A percentile compares a stretch with the other conserved stretches of the same genome.
phyloP scores from a whole-genome alignment of 2,329 filamentous ascomycete species.

The Fonsecaea pugnacius region DNA sequence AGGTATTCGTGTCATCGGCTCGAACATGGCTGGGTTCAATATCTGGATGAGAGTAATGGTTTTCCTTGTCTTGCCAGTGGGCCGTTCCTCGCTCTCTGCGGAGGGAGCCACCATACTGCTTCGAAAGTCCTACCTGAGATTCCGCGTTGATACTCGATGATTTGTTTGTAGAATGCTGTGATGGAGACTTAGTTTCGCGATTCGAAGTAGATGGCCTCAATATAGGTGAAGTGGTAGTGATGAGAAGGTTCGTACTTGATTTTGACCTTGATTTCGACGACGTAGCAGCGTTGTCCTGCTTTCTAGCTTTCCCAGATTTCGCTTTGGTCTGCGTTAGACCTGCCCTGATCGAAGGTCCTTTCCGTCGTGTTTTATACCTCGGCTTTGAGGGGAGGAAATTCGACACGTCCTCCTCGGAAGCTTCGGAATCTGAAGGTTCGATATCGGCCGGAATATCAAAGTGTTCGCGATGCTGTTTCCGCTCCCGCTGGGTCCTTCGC shows the following conservation, averaged over 20 bases:
- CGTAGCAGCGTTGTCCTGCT: slow-evolving; percentile 14
- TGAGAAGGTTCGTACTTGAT: slow-evolving; percentile 34
- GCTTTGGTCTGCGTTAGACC: slow-evolving; percentile 12
- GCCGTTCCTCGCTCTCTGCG: background rate
- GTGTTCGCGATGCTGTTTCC: slow-evolving; percentile 10
- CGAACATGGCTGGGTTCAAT: background rate
- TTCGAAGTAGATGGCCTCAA: slow-evolving; percentile 33
- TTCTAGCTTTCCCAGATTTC: slow-evolving; percentile 15
- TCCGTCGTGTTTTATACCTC: slow-evolving; percentile 23
- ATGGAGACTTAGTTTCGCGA: slow-evolving; percentile 37
- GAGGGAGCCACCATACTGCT: slow-evolving; percentile 37
- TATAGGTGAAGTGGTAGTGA: slow-evolving; percentile 31
- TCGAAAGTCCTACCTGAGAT: slow-evolving; percentile 19
- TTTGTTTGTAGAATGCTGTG: slow-evolving; percentile 29
- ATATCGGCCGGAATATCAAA: slow-evolving; percentile 34
- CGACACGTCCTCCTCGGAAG: slow-evolving; percentile 30
- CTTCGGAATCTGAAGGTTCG: slow-evolving; percentile 18
- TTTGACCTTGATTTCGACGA: slow-evolving; percentile 25
- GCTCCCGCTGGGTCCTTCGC: slow-evolving; percentile 20
- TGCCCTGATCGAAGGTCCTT: slow-evolving; percentile 16
- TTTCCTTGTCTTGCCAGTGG: slow-evolving; percentile 30
- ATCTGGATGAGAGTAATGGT: slow-evolving; percentile 7
- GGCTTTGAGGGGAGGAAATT: slow-evolving; percentile 32
- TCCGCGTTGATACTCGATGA: slow-evolving; percentile 17
- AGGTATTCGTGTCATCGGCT: background rate